Conservation (phyloP, 805 yeast genomes). For the Wickerhamomyces subpelliculosus region DNA sequence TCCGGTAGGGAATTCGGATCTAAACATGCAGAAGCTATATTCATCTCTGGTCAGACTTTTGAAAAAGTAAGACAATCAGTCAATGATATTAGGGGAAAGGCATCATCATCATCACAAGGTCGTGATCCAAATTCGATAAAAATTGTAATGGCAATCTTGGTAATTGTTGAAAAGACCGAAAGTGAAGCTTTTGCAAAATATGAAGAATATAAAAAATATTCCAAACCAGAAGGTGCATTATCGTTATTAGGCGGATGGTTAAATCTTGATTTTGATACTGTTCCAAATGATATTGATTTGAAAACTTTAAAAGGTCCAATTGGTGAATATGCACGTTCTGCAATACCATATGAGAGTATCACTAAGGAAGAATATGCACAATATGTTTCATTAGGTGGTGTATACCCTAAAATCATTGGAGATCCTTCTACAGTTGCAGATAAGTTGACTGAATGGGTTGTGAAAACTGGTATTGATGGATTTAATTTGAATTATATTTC, state of each 20-base stretch:
- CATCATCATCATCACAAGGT: no score
- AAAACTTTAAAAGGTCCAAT: constrained; percentile 24
- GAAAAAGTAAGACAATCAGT: constrained; percentile 23
- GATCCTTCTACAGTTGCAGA: constrained; percentile 32
- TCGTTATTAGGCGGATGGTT: constrained; percentile 41
- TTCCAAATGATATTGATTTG: constrained; percentile 31
- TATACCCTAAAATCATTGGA: constrained; percentile 25
- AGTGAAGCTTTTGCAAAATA: constrained; percentile 35
- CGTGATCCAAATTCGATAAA: constrained; percentile 32
- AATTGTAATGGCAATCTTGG: constrained; percentile 29
- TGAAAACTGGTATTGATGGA: constrained; percentile 34
- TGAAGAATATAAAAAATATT: constrained; percentile 24
- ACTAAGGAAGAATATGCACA: constrained; percentile 20
- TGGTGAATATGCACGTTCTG: constrained; percentile 15
- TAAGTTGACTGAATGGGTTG: constrained; percentile 31
- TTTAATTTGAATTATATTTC: constrained; percentile 32
- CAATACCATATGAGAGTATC: constrained; percentile 21
- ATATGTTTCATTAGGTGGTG: constrained; percentile 21
- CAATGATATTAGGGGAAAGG: constrained; percentile 28
- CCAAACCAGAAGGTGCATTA: constrained; percentile 37
- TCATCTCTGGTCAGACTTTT: constrained; percentile 31
- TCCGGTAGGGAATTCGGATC: constrained; percentile 36
- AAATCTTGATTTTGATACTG: constrained; percentile 32
- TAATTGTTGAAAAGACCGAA: constrained; percentile 32
- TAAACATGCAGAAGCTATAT: constrained; percentile 35